Percentiles rank a stretch among this genome's conserved stretches.
Evolutionary conservation across 192 early-diverging fungal species (phyloP).

Genomic region (Lobulomyces angularis): DNA sequence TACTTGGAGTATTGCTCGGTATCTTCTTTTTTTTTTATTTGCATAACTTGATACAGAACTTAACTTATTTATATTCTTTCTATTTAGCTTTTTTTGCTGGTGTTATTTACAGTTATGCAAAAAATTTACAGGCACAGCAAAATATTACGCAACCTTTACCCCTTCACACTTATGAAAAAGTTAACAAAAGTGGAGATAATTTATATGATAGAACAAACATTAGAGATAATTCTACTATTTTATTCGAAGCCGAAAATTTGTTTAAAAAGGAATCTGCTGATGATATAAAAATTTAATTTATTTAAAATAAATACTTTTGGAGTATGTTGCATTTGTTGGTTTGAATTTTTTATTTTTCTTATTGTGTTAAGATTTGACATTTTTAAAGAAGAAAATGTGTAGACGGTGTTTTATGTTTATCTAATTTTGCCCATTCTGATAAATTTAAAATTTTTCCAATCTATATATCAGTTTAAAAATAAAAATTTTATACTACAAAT

Average conservation of each 20-base stretch:
- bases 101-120: constrained; percentile 8
- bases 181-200: too few species aligned
- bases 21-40: constrained; percentile 4
- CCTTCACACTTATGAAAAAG: constrained; percentile 18
- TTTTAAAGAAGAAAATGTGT: constrained; percentile 18
- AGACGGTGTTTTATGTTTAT: constrained; percentile 17
- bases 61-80: background rate
- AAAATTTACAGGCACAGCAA: constrained; percentile 22
- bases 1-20: constrained; percentile 80
- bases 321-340: too few species aligned
- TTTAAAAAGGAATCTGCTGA: too few species aligned
- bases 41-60: background rate
- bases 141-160: constrained; percentile 18
- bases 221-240: too few species aligned
- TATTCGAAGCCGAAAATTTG: too few species aligned
- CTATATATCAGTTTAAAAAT: too few species aligned
- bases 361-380: constrained; percentile 23
- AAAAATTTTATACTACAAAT: constrained; percentile 16
- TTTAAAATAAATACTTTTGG: too few species aligned
- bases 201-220: too few species aligned
- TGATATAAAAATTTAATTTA: too few species aligned
- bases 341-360: too few species aligned
- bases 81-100: constrained; percentile 10
- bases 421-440: constrained; percentile 14
- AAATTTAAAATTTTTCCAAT: constrained; percentile 24